Conservation (phyloP, 805 yeast species). For the Ogataea corticis region DNA sequence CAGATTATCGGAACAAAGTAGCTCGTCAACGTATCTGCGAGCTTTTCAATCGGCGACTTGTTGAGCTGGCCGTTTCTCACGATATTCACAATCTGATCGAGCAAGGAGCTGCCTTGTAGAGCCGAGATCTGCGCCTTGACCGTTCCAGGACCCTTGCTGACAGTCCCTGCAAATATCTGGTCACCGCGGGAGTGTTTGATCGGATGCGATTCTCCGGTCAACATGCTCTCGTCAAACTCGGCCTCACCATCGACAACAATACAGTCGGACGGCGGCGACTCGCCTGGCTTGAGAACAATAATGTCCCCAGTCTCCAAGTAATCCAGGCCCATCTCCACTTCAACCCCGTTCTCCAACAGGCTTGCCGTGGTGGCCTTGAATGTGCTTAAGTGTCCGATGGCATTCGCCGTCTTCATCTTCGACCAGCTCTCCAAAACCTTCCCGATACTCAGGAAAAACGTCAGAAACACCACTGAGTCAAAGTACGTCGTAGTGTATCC, state of each 20-base stretch:
- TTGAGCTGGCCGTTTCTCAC: slow-evolving; percentile 74
- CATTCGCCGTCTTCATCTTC: slow-evolving; percentile 65
- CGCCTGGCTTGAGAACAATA: slow-evolving; percentile 52
- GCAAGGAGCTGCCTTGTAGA: slow-evolving; percentile 61
- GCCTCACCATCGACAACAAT: slow-evolving; percentile 47
- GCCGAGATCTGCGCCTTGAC: slow-evolving; percentile 57
- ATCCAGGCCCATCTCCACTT: slow-evolving; percentile 38
- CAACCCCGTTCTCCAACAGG: slow-evolving; percentile 34
- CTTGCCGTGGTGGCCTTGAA: slow-evolving; percentile 53
- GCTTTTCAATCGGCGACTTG: slow-evolving; percentile 71
- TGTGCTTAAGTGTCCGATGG: slow-evolving; percentile 53
- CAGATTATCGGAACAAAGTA: slow-evolving; percentile 73
- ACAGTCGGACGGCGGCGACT: slow-evolving; percentile 61
- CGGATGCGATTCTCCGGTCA: slow-evolving; percentile 64
- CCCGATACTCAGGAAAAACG: slow-evolving; percentile 72
- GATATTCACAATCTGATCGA: slow-evolving; percentile 67
- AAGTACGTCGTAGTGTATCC: slow-evolving; percentile 68
- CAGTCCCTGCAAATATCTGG: slow-evolving; percentile 71
- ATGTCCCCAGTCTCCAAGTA: slow-evolving; percentile 53
- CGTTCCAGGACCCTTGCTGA: slow-evolving; percentile 58
- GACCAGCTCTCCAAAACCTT: slow-evolving; percentile 66
- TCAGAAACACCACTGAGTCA: slow-evolving; percentile 75
- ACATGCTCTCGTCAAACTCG: slow-evolving; percentile 60
- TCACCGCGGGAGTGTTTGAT: slow-evolving; percentile 60
- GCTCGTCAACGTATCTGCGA: slow-evolving; percentile 69